Evolutionary conservation across 495 filamentous ascomycete species (phyloP), one percentile per base, ranked within the genome.

Genomic region (Collariella sp.): DNA sequence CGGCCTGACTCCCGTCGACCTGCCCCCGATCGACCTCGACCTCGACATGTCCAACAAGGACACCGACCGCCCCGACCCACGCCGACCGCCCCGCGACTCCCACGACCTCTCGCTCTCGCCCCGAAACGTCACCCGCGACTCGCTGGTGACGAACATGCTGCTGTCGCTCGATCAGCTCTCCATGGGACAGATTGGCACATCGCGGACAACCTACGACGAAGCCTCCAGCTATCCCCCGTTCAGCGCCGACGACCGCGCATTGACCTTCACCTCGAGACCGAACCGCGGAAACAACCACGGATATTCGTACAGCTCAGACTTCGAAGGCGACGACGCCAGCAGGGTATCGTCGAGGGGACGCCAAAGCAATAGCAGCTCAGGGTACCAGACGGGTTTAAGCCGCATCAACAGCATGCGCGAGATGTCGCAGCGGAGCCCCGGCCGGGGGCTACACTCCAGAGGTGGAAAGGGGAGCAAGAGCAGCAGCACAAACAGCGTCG

Each of bases 71-170:
- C 65, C 63, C 42, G 70, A 75, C n/a, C 58, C 63, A 18, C 51
- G 59, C 23, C 66, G 58, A 24, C 47, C 52, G 51, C 49, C 57
- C 15, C 80, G 84, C 45, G 89, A 95, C 66, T 91, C 90, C 23
- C 90, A 96, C 72, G 90, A 95, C 68, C 74, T 96, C 46, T 89
- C 88, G 31, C 73, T 95, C 46, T 82, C 84, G 7, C 75, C 84
- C 45, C 76, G 83, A 52, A 84, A 89, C 65, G 82, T 85, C 56
- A 84, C 83, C 24, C 82, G 90, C 46, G 87, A 89, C 59, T 95
- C 90, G 20, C 82, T 96, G 43, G 86, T 96, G 40, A 87, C 91
- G 67, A 91, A 95, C 62, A 89, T 96, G 82, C 79, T 96, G 12
- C 78, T 90, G 29, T 95, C 91, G 16, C 80, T 96, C 54, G 89